A percentile compares a stretch with the other conserved stretches of the same genome.
These are phyloP conservation scores for Gastrolobium villosum DNA, from an alignment of 306 rosid species.

Conservation along the genomic window DNA sequence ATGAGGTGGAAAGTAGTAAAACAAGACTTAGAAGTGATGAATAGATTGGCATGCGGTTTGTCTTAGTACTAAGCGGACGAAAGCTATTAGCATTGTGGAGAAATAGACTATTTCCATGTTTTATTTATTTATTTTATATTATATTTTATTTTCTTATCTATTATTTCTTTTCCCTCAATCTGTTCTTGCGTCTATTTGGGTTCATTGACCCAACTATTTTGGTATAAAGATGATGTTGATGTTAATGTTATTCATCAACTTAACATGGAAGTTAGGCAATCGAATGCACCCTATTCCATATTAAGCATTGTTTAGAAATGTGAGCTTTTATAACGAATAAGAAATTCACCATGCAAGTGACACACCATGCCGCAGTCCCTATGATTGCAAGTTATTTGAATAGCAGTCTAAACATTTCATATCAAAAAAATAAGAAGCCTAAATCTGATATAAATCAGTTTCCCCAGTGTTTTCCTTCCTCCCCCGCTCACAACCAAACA, in stretches of 20 bases:
- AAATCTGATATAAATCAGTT: slow-evolving; percentile 29
- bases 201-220: too few species aligned
- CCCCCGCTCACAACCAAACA: slow-evolving; percentile 16
- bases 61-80: too few species aligned
- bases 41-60: too few species aligned
- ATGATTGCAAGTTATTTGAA: background rate
- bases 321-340: background rate
- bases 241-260: background rate
- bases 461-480: background rate
- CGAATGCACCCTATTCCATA: background rate
- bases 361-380: slow-evolving; percentile 8
- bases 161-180: too few species aligned
- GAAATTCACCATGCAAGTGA: slow-evolving; percentile 20
- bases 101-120: too few species aligned
- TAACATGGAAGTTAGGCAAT: slow-evolving; percentile 6
- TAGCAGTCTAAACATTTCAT: background rate
- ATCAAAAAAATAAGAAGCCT: slow-evolving; percentile 5
- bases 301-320: slow-evolving; percentile 10
- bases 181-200: too few species aligned
- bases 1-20: too few species aligned
- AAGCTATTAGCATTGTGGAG: too few species aligned
- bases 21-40: too few species aligned
- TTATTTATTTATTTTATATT: too few species aligned
- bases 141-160: too few species aligned
- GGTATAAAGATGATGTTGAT: too few species aligned